A percentile compares a stretch with the other conserved stretches of the same genome.
phyloP scores from a whole-genome alignment of 441 rosid genomes.

The Theobroma grandiflorum region DNA sequence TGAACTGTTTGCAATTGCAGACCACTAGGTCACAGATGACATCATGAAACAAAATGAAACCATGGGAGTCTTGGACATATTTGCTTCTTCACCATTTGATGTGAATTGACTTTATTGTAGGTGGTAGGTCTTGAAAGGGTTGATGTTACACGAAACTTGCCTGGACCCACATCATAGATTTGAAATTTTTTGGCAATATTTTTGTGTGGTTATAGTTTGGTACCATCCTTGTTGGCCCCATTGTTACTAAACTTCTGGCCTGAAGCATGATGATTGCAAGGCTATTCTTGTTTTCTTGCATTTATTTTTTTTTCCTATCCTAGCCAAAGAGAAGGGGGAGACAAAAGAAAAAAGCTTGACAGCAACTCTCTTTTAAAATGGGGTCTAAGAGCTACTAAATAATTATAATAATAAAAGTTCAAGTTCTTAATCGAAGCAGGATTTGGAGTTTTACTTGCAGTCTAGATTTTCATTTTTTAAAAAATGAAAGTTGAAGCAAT shows the following conservation, averaged over 20 bases:
- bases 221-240: conserved; percentile 11
- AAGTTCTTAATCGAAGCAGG: neutral
- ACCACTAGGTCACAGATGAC: neutral
- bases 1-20: neutral
- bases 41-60: conserved; percentile 8
- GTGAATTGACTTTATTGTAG: neutral
- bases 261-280: neutral
- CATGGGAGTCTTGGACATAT: neutral
- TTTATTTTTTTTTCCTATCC: neutral
- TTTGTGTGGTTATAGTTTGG: conserved; percentile 7
- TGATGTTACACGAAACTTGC: conserved; percentile 9
- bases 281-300: neutral
- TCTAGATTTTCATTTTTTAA: neutral
- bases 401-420: neutral
- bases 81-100: neutral
- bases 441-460: neutral
- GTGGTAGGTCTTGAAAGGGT: neutral
- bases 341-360: neutral
- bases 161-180: conserved; percentile 5
- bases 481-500: no score
- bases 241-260: neutral
- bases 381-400: neutral
- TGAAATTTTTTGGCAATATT: neutral
- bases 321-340: neutral
- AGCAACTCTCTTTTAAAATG: neutral